Percentiles rank a stretch among this genome's conserved stretches.
These are phyloP conservation scores for Trichoderma sp. DNA, from an alignment of 2,329 filamentous ascomycete species.

Conservation along the genomic window DNA sequence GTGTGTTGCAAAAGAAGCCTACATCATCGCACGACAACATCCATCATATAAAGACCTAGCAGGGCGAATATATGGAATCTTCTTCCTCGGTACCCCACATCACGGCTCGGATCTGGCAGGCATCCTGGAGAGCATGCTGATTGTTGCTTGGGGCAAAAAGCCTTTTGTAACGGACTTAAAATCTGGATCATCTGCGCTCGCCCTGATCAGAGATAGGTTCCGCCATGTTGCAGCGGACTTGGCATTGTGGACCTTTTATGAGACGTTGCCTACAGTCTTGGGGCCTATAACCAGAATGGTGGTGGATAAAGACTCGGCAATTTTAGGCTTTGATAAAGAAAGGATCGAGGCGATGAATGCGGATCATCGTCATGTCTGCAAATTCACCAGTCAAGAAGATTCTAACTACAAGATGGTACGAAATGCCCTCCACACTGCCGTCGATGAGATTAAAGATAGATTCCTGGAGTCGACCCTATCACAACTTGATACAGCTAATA, in stretches of 20 bases:
- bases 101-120: slow-evolving; percentile 13
- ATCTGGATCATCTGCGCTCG: neutral
- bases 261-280: neutral
- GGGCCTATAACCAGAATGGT: neutral
- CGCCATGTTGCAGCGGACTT: slow-evolving; percentile 11
- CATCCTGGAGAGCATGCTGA: neutral
- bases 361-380: slow-evolving; percentile 14
- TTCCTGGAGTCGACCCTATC: neutral
- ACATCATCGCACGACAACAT: slow-evolving; percentile 12
- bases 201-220: slow-evolving; percentile 5
- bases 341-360: slow-evolving; percentile 12
- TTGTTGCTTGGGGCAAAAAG: neutral
- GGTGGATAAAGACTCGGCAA: slow-evolving; percentile 15
- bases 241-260: slow-evolving; percentile 17
- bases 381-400: neutral
- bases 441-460: slow-evolving; percentile 10
- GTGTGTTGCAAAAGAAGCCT: slow-evolving; percentile 16
- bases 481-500: neutral
- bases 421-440: slow-evolving; percentile 11
- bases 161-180: slow-evolving; percentile 12
- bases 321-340: slow-evolving; percentile 17
- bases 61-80: slow-evolving; percentile 16
- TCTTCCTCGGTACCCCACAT: slow-evolving; percentile 22
- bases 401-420: slow-evolving; percentile 15
- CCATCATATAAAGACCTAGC: slow-evolving; percentile 10